Evolutionary conservation across 2,329 filamentous ascomycete genomes (phyloP), one percentile per base, ranked within the genome.

Genomic region (Cephalotrichum gorgonifer): DNA sequence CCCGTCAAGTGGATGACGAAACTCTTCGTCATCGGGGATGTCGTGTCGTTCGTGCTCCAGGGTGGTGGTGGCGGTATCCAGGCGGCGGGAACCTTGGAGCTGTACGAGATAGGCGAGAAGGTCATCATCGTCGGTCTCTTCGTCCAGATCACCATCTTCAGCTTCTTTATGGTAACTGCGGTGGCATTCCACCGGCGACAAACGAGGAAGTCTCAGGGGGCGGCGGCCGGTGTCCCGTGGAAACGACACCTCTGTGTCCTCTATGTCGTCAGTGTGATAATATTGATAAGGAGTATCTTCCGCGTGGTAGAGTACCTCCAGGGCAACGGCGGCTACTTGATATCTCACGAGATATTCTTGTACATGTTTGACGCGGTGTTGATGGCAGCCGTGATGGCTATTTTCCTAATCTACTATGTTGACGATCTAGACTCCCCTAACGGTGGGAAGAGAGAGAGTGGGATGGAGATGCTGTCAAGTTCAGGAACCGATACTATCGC

Each of bases 1-100:
- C 58, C 52, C 6, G 54, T 60, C 17, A 52, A 51, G 7, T 72
- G 70, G 66, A 58, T 80, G 6, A 79, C 76, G 3, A 73, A 69
- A 48, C 63, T 74, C 31, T 81, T 81, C 51, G 76, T 82, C 4
- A 46, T 58, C 6, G 74, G 76, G 30, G 78, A 81, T 53, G 57
- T 79, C 3, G 44, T 77, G 6, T 73, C 71, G 2, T 75, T 81
- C 56, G 28, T 71, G 3, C 59, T 78, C 3, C 77, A 81, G 57
- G 64, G 63, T 14, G 63, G 62, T 26, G 73, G 73, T 15, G 67
- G 62, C 14, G 68, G 68, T 1, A 54, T 73, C 46, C 50, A 53
- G 43, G 35, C 41, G 4, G 14, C 47, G 26, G 39, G 39, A 12
- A 33, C 44, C 11, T 17, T 43, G 17, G 22, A 22, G 17, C 30